Base-by-base conservation (phyloP, 495 filamentous ascomycete species). In the Oidiodendron maius region DNA sequence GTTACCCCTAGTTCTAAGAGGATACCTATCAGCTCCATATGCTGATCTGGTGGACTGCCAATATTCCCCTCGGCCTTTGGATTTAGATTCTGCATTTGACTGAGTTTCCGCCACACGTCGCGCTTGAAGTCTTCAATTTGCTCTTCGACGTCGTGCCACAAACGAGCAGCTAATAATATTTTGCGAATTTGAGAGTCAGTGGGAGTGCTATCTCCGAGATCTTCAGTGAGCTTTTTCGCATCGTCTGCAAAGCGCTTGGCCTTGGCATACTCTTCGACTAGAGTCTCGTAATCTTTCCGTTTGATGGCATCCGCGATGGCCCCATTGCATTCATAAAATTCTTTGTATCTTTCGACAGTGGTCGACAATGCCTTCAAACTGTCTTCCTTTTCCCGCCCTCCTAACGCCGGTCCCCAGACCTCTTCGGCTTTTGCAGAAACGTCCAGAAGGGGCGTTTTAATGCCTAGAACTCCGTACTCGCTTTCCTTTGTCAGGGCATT, bases 361-460 rank as follows among this genome's bases (percentile, higher is more conserved):
- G 74, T 70, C 26, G 88, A 69, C 5, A 95, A 76, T 0, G 80
- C 75, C 64, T 89, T 90, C 37, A 97, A 67, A 47, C 80, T 80
- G 55, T 90, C 86, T 59, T 97, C 94, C 57, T 89, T 84, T 49
- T 96, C 91, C n/a, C 87, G 77, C 1, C 93, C 91, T 23, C 89
- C 88, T 41, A 98, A 69, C 15, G 90, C 91, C 13, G 94, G 94
- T 0, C 94, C 93, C 87, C 93, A 98, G 3, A 97, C 81, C 52
- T 98, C 94, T 61, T 98, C 89, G 0, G 91, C 91, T 61, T 96
- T 97, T 40, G 87, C 81, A 18, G 88, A 88, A 2, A 89, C 87
- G 57, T 97, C 93, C 9, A 88, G 72, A 46, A 98, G 64, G 23
- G 94, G 90, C 5, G 74, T 74, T 53, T 94, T 90, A 47, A 98